Base-by-base conservation (phyloP, 1,284 basidiomycete species). In the Puccinia novopanici region DNA sequence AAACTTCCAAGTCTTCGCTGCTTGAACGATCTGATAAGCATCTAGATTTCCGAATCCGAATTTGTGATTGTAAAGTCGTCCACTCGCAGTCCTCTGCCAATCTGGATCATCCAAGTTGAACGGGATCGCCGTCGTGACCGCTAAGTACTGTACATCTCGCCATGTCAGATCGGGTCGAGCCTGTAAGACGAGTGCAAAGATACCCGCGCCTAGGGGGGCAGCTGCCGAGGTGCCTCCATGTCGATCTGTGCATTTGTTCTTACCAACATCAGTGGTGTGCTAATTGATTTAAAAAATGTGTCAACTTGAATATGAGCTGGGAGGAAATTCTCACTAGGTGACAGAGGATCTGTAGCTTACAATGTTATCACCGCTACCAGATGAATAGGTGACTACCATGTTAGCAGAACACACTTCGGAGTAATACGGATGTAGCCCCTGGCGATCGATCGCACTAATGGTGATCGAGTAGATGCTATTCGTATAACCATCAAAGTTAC, bases 401-500 rank as follows among this genome's bases (percentile, higher is more conserved):
- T 98, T 98, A 0, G 97, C 96, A 2, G 95, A 92, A 86, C 97
- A 99, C 75, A 94, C 88, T 86, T 99, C 97, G 12, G 96, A 99
- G 84, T 99, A 99, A 85, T 93, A 95, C 8, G 97, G 97, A 85
- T 98, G 96, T 57, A 93, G 87, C 13, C 95, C 96, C 84, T 93
- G 92, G 85, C 92, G 90, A 85, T 99, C 96, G 81, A 98, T 89
- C 0, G 97, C 94, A 12, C 94, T 92, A 42, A 99, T 94, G 0
- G 97, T 99, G 77, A 99, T 91, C 6, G 92, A 94, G 87, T 95
- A 98, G 82, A 98, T 97, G 83, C 92, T 94, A 86, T 99, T 99
- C 48, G 97, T 99, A 86, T 99, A 99, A 8, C 97, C 97, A 84
- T 99, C 97, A 85, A 99, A 99, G 86, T 99, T 99, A 88, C 97